phyloP scores from a whole-genome alignment of 805 yeast species.

The Metschnikowia koreensis region DNA sequence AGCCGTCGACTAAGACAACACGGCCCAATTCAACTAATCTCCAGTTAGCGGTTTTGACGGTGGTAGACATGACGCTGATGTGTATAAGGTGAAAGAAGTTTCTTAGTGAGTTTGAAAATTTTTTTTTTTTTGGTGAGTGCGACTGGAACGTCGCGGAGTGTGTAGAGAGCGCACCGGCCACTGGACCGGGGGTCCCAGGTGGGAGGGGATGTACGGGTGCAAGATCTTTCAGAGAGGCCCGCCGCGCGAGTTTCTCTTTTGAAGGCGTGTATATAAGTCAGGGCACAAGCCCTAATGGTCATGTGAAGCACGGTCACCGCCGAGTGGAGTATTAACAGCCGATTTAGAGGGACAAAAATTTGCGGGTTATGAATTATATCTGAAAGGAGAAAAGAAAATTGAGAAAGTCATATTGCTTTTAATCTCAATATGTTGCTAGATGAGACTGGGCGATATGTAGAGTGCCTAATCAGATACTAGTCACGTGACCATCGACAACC shows the following conservation, averaged over 20 bases:
- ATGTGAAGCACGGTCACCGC: too few species aligned
- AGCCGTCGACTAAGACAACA: slow-evolving; percentile 83
- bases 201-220: slow-evolving; percentile 12
- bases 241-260: too few species aligned
- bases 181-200: not conserved
- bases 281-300: slow-evolving; percentile 20
- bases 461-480: too few species aligned
- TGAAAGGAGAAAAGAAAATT: not conserved
- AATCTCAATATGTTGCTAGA: not conserved
- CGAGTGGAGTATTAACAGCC: too few species aligned
- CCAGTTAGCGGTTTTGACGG: slow-evolving; percentile 97
- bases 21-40: slow-evolving; percentile 99
- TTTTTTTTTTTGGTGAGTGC: slow-evolving; percentile 17
- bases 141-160: slow-evolving; percentile 14
- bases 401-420: not conserved
- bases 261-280: slow-evolving; percentile 4
- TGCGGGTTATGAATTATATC: too few species aligned
- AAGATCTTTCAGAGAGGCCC: not conserved
- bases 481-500: too few species aligned
- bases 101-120: slow-evolving; percentile 15
- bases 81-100: slow-evolving; percentile 14
- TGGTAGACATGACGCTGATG: slow-evolving; percentile 35
- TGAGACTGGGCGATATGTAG: too few species aligned
- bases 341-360: too few species aligned
- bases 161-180: slow-evolving; percentile 5